phyloP scores from a whole-genome alignment of 2,329 filamentous ascomycete species.

The Lachnellula occidentalis region DNA sequence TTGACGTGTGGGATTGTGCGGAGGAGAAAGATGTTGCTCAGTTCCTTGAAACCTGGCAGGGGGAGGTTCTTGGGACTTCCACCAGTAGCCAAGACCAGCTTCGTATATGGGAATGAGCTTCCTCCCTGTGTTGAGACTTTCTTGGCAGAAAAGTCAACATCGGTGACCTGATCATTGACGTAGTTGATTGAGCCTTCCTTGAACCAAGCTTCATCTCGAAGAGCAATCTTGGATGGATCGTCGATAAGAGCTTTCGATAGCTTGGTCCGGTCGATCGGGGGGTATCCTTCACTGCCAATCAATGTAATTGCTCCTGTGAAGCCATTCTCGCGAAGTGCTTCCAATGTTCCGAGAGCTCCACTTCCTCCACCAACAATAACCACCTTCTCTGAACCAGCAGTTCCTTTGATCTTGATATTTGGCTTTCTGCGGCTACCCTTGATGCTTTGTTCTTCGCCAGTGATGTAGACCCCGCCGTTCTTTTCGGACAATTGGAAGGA shows the following conservation, averaged over 20 bases:
- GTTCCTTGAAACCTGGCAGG: conserved; percentile 76
- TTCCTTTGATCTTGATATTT: conserved; percentile 62
- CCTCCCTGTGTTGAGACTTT: conserved; percentile 70
- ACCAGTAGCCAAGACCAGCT: conserved; percentile 85
- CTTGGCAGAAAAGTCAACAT: conserved; percentile 70
- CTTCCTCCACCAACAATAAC: conserved; percentile 87
- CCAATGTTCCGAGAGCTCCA: conserved; percentile 73
- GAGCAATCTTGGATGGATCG: conserved; percentile 72
- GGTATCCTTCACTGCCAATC: conserved; percentile 76
- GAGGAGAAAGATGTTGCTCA: conserved; percentile 83
- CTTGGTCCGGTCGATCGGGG: conserved; percentile 90
- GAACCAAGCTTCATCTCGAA: conserved; percentile 74
- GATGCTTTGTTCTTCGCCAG: conserved; percentile 71
- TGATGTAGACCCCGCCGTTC: conserved; percentile 78
- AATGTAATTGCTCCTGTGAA: conserved; percentile 77
- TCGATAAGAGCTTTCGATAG: conserved; percentile 88
- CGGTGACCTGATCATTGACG: conserved; percentile 59
- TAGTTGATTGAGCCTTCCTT: conserved; percentile 53
- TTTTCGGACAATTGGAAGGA: conserved; percentile 78
- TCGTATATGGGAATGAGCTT: conserved; percentile 70
- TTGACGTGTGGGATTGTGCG: conserved; percentile 72
- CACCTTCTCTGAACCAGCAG: conserved; percentile 55
- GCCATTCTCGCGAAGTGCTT: conserved; percentile 76
- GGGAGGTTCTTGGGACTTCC: conserved; percentile 72
- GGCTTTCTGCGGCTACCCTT: conserved; percentile 70